Conservation (phyloP, 768 basidiomycete species). For the Agaricus bisporus region DNA sequence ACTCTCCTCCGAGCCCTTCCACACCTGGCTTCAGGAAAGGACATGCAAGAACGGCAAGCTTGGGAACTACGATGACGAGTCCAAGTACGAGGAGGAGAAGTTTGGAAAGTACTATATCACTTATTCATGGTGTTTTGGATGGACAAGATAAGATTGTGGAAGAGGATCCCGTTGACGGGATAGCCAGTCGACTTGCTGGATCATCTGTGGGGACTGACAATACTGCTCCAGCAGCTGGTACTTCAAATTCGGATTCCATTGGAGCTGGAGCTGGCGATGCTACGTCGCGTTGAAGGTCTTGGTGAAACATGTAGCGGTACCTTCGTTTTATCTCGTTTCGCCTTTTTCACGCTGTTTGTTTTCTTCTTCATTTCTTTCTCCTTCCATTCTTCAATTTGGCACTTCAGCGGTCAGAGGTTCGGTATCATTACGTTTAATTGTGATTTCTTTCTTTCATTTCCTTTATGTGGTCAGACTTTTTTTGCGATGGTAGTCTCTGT, state of each 20-base stretch:
- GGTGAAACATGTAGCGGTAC: not conserved
- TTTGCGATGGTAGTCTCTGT: not conserved
- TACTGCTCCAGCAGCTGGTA: not conserved
- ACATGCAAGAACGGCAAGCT: constrained; percentile 70
- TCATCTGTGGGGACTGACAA: constrained; percentile 18
- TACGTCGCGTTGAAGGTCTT: not conserved
- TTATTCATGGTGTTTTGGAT: constrained; percentile 91
- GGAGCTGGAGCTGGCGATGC: not conserved
- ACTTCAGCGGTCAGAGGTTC: not conserved
- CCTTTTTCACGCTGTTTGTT: not conserved
- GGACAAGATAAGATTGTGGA: constrained; percentile 44
- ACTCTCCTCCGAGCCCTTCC: constrained; percentile 33
- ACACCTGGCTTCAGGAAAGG: constrained; percentile 58
- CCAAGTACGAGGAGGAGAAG: constrained; percentile 90
- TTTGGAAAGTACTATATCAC: constrained; percentile 90
- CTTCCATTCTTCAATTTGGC: not conserved
- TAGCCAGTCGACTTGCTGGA: constrained; percentile 29
- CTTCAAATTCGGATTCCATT: not conserved
- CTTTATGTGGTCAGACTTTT: not conserved
- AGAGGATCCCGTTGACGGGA: constrained; percentile 31
- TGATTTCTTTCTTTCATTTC: not conserved
- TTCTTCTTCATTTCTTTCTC: not conserved
- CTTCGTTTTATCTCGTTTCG: not conserved
- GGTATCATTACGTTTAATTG: constrained; percentile 6
- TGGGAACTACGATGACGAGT: constrained; percentile 94